A percentile compares a stretch with the other conserved stretches of the same genome.
phyloP scores from a whole-genome alignment of 768 basidiomycete species.

The Cubamyces lactineus region DNA sequence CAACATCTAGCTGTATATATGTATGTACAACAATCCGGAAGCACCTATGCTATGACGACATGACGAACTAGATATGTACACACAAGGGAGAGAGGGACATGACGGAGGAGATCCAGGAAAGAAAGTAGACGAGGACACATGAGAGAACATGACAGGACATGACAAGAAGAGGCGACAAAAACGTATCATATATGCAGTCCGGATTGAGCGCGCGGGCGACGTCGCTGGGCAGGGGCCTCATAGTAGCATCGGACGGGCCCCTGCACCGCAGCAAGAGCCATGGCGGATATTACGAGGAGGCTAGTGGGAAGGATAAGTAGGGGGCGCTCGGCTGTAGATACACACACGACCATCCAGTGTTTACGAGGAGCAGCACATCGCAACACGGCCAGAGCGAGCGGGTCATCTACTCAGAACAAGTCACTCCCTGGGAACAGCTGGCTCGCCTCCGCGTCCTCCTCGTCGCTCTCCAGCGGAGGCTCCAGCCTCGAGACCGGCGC shows the following conservation, averaged over 20 bases:
- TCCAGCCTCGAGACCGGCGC: slow-evolving; percentile 11
- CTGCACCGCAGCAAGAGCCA: not conserved
- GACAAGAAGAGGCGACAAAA: not conserved
- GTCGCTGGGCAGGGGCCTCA: not conserved
- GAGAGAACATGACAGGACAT: not conserved
- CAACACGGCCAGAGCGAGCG: too few species aligned
- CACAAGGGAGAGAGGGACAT: not conserved
- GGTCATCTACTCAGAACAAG: slow-evolving; percentile 37
- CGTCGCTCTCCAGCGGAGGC: slow-evolving; percentile 30
- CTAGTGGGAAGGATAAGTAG: not conserved
- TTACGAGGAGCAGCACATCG: too few species aligned
- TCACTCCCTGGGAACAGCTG: slow-evolving; percentile 49
- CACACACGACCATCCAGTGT: not conserved
- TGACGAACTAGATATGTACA: slow-evolving; percentile 18
- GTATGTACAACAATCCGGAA: slow-evolving; percentile 22
- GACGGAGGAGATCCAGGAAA: not conserved
- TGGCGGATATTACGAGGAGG: slow-evolving; percentile 5
- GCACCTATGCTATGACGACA: slow-evolving; percentile 17
- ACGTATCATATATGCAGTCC: not conserved
- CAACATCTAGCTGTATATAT: slow-evolving; percentile 19
- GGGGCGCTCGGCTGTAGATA: not conserved
- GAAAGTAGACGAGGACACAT: not conserved
- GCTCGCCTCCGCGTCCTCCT: slow-evolving; percentile 37
- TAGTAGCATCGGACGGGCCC: too few species aligned
- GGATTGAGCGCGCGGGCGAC: not conserved